Conservation (phyloP, 1,284 basidiomycete species). For the Coniferiporia weirii region DNA sequence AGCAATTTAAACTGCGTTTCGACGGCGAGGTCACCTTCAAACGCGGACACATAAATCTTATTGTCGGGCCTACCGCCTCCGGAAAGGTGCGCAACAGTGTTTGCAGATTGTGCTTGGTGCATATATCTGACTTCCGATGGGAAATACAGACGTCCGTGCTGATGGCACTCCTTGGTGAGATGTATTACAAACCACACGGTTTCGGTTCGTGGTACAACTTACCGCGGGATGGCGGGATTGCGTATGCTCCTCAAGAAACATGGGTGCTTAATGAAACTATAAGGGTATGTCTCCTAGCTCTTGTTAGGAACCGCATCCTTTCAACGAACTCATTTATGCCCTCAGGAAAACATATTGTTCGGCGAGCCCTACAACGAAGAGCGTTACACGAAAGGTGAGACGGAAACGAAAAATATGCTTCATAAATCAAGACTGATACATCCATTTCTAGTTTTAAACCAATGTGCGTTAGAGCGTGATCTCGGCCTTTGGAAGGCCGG, state of each 20-base stretch:
- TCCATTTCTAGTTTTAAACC: slow-evolving; percentile 46
- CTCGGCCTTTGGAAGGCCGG: slow-evolving; percentile 65
- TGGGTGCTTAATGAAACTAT: slow-evolving; percentile 36
- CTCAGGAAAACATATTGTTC: slow-evolving; percentile 49
- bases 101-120: not conserved
- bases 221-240: slow-evolving; percentile 39
- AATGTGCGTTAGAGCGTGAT: slow-evolving; percentile 61
- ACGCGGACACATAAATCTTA: slow-evolving; percentile 12
- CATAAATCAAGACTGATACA: not conserved
- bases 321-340: not conserved
- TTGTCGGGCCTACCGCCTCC: slow-evolving; percentile 15
- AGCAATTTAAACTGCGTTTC: slow-evolving; percentile 9
- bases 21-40: slow-evolving; percentile 12
- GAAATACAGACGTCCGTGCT: slow-evolving; percentile 11
- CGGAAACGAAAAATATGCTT: not conserved
- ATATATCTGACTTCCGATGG: not conserved
- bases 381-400: slow-evolving; percentile 38
- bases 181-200: slow-evolving; percentile 16
- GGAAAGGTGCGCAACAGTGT: slow-evolving; percentile 10
- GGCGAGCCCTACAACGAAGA: slow-evolving; percentile 44
- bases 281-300: not conserved
- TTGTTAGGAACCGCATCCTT: not conserved
- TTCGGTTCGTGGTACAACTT: slow-evolving; percentile 37
- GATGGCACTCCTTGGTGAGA: slow-evolving; percentile 17
- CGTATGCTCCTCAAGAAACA: slow-evolving; percentile 41